Percentiles rank a stretch among this genome's conserved stretches.
Evolutionary conservation across 768 basidiomycete genomes (phyloP).

Genomic region (Boletus bicolor): DNA sequence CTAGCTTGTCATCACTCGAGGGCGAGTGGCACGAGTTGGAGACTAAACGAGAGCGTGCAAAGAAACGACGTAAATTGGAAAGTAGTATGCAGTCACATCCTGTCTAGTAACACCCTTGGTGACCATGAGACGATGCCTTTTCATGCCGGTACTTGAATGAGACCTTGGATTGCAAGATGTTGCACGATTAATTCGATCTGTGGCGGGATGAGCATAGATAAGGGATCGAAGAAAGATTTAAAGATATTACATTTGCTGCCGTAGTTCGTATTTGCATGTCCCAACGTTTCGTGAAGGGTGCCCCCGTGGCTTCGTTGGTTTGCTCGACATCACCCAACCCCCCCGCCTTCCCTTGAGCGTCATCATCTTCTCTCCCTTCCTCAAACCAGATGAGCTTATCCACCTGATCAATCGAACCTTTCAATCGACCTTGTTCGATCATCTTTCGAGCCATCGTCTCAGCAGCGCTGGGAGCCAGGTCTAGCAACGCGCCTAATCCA

Average conservation of each 20-base stretch:
- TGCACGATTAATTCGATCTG: constrained; percentile 89
- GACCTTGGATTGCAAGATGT: constrained; percentile 66
- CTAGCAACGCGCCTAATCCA: constrained; percentile 87
- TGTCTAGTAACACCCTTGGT: constrained; percentile 28
- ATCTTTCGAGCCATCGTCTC: constrained; percentile 98
- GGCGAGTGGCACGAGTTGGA: constrained; percentile 99
- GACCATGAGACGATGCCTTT: constrained; percentile 9
- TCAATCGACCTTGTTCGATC: constrained; percentile 95
- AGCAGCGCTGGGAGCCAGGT: constrained; percentile 87
- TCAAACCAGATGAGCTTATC: constrained; percentile 95
- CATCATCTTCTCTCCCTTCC: constrained; percentile 79
- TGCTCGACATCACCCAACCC: constrained; percentile 87
- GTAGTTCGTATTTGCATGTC: constrained; percentile 89
- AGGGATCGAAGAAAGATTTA: neutral
- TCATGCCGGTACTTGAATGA: constrained; percentile 42
- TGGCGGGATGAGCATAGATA: neutral
- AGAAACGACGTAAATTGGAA: constrained; percentile 70
- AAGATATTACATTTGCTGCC: constrained; percentile 69
- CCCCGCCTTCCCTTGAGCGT: constrained; percentile 91
- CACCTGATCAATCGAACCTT: constrained; percentile 94
- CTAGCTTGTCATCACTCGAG: constrained; percentile 72
- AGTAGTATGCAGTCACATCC: constrained; percentile 37
- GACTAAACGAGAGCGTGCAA: constrained; percentile 86
- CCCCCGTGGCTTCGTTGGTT: constrained; percentile 82
- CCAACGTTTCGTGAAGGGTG: constrained; percentile 92